phyloP scores from a whole-genome alignment of 2,329 filamentous ascomycete genomes.

The Cladophialophora chaetospira region DNA sequence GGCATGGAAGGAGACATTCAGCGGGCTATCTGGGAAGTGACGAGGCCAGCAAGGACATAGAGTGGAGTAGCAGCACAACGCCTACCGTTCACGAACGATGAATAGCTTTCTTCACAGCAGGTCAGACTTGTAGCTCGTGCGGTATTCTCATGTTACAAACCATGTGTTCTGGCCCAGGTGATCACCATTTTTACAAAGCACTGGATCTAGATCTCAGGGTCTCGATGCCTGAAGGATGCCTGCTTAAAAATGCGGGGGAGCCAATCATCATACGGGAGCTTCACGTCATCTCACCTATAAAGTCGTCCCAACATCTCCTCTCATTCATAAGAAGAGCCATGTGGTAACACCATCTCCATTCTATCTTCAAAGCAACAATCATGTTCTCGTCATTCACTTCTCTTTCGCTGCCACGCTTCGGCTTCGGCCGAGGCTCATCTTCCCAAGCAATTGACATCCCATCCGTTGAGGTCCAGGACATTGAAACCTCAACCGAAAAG shows the following conservation, averaged over 20 bases:
- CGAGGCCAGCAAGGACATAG: too few relatives aligned
- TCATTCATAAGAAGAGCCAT: neutral
- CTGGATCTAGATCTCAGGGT: too few relatives aligned
- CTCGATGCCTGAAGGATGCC: neutral
- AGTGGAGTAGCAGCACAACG: too few relatives aligned
- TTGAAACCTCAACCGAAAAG: constrained; percentile 79
- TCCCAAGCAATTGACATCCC: constrained; percentile 52
- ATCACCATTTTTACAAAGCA: too few relatives aligned
- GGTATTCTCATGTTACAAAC: too few relatives aligned
- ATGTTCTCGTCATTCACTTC: constrained; percentile 21
- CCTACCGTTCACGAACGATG: too few relatives aligned
- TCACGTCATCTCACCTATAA: neutral
- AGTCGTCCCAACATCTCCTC: neutral
- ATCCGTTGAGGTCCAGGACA: constrained; percentile 71
- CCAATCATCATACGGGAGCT: neutral
- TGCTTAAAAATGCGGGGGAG: neutral
- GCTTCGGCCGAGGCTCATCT: constrained; percentile 18
- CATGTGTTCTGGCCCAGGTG: too few relatives aligned
- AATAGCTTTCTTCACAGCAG: too few relatives aligned
- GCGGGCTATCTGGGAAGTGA: too few relatives aligned
- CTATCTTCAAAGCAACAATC: neutral
- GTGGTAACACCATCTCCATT: neutral
- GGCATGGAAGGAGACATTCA: too few relatives aligned
- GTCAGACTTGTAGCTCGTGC: too few relatives aligned
- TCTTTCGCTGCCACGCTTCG: constrained; percentile 21